phyloP scores from a whole-genome alignment of 495 filamentous ascomycete genomes.

The Patellaria atrata region DNA sequence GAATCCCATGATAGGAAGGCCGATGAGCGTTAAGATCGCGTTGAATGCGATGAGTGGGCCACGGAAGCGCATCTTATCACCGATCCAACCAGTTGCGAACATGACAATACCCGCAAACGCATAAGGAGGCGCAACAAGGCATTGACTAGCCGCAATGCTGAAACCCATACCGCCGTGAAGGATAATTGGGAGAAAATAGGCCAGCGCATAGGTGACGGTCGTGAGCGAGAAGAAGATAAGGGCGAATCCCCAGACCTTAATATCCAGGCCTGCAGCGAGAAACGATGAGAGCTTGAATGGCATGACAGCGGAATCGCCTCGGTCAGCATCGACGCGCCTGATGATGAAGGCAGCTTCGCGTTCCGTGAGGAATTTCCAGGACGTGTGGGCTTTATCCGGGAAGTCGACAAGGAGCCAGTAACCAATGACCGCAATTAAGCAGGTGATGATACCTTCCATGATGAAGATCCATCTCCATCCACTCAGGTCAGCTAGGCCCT shows the following conservation, averaged over 20 bases:
- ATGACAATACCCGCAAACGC: conserved; percentile 27
- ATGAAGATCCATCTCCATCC: conserved; percentile 52
- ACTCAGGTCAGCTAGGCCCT: conserved; percentile 25
- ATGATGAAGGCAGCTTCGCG: conserved; percentile 28
- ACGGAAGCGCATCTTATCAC: conserved; percentile 43
- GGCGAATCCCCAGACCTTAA: conserved; percentile 31
- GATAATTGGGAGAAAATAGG: conserved; percentile 40
- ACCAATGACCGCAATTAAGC: conserved; percentile 23
- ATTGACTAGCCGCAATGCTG: conserved; percentile 27
- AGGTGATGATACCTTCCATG: conserved; percentile 40
- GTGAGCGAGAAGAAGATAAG: conserved; percentile 35
- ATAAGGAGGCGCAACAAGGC: conserved; percentile 33
- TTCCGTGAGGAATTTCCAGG: conserved; percentile 20
- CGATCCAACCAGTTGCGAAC: conserved; percentile 35
- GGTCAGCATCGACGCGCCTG: conserved; percentile 27
- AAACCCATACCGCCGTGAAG: conserved; percentile 36
- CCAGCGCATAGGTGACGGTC: conserved; percentile 33
- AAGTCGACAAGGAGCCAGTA: conserved; percentile 23
- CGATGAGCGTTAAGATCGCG: conserved; percentile 32
- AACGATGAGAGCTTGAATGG: conserved; percentile 25
- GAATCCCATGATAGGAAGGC: conserved; percentile 41
- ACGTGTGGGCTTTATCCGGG: conserved; percentile 22
- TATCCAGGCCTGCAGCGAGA: conserved; percentile 21
- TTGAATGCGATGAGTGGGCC: conserved; percentile 46
- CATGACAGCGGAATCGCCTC: conserved; percentile 24